Percentiles rank a stretch among this genome's conserved stretches.
Evolutionary conservation across 2,329 filamentous ascomycete genomes (phyloP).

Genomic region (Zasmidium citrigriseum): DNA sequence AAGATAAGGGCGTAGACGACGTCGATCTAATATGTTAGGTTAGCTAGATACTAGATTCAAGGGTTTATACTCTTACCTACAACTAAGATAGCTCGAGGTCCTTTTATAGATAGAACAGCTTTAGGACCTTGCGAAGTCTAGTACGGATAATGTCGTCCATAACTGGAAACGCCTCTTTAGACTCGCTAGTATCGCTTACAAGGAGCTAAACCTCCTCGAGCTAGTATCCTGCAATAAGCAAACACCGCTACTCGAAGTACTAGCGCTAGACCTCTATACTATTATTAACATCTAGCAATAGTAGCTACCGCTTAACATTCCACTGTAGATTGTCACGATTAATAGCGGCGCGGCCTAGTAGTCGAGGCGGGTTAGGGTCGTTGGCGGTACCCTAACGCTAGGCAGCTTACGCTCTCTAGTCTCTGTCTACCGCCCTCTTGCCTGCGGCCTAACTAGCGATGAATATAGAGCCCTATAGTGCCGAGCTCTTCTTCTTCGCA

Average conservation of each 20-base stretch:
- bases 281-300: background rate
- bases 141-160: background rate
- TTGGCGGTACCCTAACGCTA: background rate
- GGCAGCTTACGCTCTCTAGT: background rate
- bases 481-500: background rate
- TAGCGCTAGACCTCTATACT: background rate
- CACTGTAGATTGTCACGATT: background rate
- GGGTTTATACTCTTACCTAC: no score
- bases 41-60: no score
- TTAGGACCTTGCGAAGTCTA: background rate
- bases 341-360: background rate
- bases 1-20: background rate
- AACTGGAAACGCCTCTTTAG: background rate
- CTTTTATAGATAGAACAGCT: background rate
- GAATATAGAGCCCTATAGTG: background rate
- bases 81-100: background rate
- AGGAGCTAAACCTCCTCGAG: background rate
- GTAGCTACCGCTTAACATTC: background rate
- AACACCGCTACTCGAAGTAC: background rate
- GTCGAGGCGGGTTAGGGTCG: background rate
- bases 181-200: background rate
- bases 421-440: background rate
- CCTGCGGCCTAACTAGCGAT: background rate
- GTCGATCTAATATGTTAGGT: no score
- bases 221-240: background rate